Percentiles rank a stretch among this genome's conserved stretches.
Conservation (phyloP, 805 yeast species). For the Pichia nakasei region DNA sequence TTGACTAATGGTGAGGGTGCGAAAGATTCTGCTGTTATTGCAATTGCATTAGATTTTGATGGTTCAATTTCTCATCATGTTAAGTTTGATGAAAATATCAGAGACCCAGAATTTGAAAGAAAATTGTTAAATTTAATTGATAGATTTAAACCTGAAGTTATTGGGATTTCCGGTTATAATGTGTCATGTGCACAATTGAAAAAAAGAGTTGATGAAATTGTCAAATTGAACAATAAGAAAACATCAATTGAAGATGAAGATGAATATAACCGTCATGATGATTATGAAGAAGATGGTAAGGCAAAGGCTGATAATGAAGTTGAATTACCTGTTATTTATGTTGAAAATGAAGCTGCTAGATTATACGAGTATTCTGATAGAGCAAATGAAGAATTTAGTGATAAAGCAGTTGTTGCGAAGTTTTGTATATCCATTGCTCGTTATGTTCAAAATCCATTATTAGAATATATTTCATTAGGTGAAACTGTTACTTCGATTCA, state of each 20-base stretch:
- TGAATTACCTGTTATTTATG: slow-evolving; percentile 64
- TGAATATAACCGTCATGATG: slow-evolving; percentile 20
- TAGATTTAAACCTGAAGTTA: slow-evolving; percentile 74
- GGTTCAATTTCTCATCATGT: slow-evolving; percentile 71
- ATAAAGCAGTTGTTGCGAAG: slow-evolving; percentile 67
- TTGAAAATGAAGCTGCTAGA: slow-evolving; percentile 88
- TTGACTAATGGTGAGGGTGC: slow-evolving; percentile 83
- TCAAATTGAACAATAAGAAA: slow-evolving; percentile 38
- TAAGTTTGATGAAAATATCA: slow-evolving; percentile 72
- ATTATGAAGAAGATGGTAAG: slow-evolving; percentile 24
- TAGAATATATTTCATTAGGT: slow-evolving; percentile 77
- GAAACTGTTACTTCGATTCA: slow-evolving; percentile 62
- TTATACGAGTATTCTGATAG: slow-evolving; percentile 73
- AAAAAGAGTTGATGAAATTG: slow-evolving; percentile 45
- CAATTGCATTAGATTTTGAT: slow-evolving; percentile 65
- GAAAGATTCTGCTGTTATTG: slow-evolving; percentile 78
- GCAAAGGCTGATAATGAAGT: slow-evolving; percentile 16
- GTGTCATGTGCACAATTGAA: slow-evolving; percentile 58
- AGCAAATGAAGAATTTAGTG: slow-evolving; percentile 73
- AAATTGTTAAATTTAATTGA: slow-evolving; percentile 53
- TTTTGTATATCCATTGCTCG: slow-evolving; percentile 88
- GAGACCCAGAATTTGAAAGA: slow-evolving; percentile 53
- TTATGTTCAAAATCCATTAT: slow-evolving; percentile 84
- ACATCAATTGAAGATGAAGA: slow-evolving; percentile 38
- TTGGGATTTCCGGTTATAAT: slow-evolving; percentile 83